A percentile compares a stretch with the other conserved stretches of the same genome.
phyloP scores from a whole-genome alignment of 2,329 filamentous ascomycete species.

The Pseudogymnoascus sp. region DNA sequence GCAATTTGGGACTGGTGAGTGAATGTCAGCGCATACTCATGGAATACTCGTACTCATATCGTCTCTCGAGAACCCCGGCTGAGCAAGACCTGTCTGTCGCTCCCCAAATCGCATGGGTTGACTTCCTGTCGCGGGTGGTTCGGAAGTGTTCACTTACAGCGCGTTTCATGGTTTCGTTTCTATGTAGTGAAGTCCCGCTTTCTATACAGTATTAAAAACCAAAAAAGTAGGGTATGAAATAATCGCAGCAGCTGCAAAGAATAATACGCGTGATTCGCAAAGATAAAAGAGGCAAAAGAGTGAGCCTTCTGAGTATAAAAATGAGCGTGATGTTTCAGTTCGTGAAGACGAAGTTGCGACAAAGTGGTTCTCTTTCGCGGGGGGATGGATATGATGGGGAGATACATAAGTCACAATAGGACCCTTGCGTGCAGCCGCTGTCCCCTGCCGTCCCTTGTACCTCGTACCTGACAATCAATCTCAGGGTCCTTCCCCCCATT shows the following conservation, averaged over 20 bases:
- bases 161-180: constrained; percentile 1
- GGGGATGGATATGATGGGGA: not conserved
- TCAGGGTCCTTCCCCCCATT: not conserved
- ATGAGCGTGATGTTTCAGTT: not conserved
- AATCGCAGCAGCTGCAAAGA: not conserved
- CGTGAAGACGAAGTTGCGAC: not conserved
- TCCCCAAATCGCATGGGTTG: not conserved
- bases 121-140: constrained; percentile 1
- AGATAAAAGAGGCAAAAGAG: not conserved
- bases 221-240: not conserved
- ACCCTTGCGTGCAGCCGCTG: not conserved
- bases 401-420: not conserved
- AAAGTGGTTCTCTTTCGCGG: not conserved
- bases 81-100: not conserved
- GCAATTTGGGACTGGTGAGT: constrained; percentile 5
- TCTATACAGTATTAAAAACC: not conserved
- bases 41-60: not conserved
- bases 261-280: not conserved
- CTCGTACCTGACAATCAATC: not conserved
- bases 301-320: not conserved
- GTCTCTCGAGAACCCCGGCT: too few species aligned
- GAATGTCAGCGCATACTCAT: not conserved
- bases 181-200: not conserved
- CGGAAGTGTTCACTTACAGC: not conserved
- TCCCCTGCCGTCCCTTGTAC: not conserved